Percentiles rank a stretch among this genome's conserved stretches.
These are phyloP conservation scores for Stylosanthes scabra DNA, from an alignment of 331 rosid genomes.

Conservation along the genomic window DNA sequence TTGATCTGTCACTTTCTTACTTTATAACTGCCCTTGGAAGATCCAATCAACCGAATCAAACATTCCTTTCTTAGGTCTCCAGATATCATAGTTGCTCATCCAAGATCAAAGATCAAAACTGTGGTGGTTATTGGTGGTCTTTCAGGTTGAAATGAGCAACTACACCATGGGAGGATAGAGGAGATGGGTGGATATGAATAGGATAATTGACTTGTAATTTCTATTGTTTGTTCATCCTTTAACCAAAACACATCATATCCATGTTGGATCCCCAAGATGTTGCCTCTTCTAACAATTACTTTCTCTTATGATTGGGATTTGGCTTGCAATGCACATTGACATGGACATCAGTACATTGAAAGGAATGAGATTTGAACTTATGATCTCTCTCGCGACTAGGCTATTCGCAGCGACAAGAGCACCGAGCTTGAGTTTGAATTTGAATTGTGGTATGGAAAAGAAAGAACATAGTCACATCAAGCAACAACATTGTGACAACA, in stretches of 20 bases:
- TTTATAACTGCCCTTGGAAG: too few species aligned
- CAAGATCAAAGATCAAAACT: neutral
- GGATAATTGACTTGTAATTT: neutral
- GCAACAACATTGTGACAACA: neutral
- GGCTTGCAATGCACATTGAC: neutral
- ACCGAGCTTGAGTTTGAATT: neutral
- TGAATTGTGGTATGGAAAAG: neutral
- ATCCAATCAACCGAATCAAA: too few species aligned
- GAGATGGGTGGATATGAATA: neutral
- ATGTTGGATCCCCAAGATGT: neutral
- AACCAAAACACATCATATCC: neutral
- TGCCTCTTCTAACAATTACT: neutral
- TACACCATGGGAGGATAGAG: neutral
- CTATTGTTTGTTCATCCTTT: too few species aligned
- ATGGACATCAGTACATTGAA: neutral
- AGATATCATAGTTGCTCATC: too few species aligned
- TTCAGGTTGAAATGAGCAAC: neutral
- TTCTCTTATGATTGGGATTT: neutral
- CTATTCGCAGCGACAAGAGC: too few species aligned
- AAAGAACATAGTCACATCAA: conserved; percentile 20
- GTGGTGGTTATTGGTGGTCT: neutral
- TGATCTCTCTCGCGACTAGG: too few species aligned
- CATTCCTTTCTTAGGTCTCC: too few species aligned
- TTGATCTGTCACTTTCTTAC: too few species aligned
- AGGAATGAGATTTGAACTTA: too few species aligned